These are phyloP conservation scores for Paraphoma sp. DNA, from an alignment of 2,329 filamentous ascomycete genomes.

Conservation along the genomic window DNA sequence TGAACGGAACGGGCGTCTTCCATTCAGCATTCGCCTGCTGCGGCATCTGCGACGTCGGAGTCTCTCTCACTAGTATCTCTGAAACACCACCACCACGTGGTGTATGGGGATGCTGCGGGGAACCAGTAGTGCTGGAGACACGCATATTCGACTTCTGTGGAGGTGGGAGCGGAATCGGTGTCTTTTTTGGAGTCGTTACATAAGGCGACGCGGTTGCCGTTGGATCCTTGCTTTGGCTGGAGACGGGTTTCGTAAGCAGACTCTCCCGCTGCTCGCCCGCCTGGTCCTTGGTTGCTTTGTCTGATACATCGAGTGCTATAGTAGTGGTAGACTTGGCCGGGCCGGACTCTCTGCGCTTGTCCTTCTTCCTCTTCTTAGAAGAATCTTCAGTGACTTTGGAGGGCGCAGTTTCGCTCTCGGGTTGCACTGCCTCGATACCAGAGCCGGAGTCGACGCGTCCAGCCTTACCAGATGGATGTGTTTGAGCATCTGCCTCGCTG, in stretches of 20 bases:
- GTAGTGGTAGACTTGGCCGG: background rate
- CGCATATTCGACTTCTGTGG: constrained; percentile 9
- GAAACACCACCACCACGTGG: constrained; percentile 1
- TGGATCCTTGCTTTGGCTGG: background rate
- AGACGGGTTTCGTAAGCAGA: background rate
- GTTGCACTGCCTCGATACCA: constrained; percentile 4
- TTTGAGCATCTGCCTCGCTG: constrained; percentile 1
- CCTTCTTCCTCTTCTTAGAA: background rate
- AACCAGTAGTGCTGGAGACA: background rate
- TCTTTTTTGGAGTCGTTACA: constrained; percentile 8
- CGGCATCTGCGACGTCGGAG: constrained; percentile 17
- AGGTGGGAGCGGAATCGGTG: constrained; percentile 20
- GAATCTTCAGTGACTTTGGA: background rate
- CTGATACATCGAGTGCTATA: constrained; percentile 7
- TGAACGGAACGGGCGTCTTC: constrained; percentile 21
- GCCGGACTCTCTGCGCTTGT: background rate
- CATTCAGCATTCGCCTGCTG: constrained; percentile 1
- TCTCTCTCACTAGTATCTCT: constrained; percentile 17
- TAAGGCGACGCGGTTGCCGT: background rate
- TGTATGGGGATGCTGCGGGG: background rate
- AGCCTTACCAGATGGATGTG: background rate
- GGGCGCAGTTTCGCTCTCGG: constrained; percentile 5
- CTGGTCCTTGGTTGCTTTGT: background rate
- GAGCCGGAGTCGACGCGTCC: background rate
- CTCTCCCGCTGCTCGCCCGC: constrained; percentile 11